Base-by-base conservation (phyloP, 1,284 basidiomycete species). In the Lentinus polychrous region DNA sequence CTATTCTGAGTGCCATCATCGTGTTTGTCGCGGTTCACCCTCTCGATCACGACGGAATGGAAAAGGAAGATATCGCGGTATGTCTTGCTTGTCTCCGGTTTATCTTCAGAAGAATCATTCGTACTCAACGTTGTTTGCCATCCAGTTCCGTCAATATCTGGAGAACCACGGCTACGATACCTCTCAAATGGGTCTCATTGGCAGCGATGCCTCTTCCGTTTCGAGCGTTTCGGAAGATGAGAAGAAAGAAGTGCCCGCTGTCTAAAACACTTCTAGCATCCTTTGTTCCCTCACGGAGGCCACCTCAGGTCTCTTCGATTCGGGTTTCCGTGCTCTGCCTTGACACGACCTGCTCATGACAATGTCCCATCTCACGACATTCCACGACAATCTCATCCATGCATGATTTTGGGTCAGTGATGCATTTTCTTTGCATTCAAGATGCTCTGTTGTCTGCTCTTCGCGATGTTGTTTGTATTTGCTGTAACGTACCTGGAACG, bases 141-240 rank as follows among this genome's bases (percentile, higher is more conserved):
- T 33, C n/a, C 46, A 86, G 77, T 94, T 93, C 79, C 86, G 88
- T 51, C 75, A 75, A 56, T 92, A 92, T 62, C 75, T 94, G 47
- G 81, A 82, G 57, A 73, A 66, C 8, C 64, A 91, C 60, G 90
- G 90, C 4, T 93, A 79, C 60, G 89, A 93, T 60, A 83, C 81
- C 18, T 42, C 48, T 14, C 45, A 45, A 31, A 49, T 54, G 48
- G 53, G 53, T 48, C 41, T 53, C 27, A 15, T 17, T n/a, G n/a
- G n/a, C 33, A 44, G 23, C 43, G 39, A 50, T 7, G 10, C 49
- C n/a, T 31, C 45, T 7, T 42, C 22, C 27, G 14, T 51, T 23
- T 37, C 43, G 4, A 40, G 39, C 14, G 39, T 23, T 6, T 22
- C n/a, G 3, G 17, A 15, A 40, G 20, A 40, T 40, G 22, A 20